These are phyloP conservation scores for Chrysosphaeria jannelii DNA, from an alignment of 2,329 filamentous ascomycete genomes.

Conservation along the genomic window DNA sequence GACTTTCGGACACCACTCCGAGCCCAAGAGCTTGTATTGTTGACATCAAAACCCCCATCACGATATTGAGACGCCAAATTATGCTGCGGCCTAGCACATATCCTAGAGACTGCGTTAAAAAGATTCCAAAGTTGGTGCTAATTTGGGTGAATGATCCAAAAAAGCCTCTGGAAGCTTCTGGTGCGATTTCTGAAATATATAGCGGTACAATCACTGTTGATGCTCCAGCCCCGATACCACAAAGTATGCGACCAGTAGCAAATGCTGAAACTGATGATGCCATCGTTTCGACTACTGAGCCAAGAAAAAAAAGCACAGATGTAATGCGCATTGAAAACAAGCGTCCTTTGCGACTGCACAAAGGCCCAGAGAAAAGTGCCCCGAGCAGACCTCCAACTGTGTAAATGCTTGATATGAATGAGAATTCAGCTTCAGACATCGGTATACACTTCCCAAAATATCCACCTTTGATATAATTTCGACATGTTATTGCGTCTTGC, in stretches of 20 bases:
- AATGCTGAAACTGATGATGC: slow-evolving; percentile 36
- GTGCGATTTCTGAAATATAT: slow-evolving; percentile 79
- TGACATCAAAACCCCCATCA: slow-evolving; percentile 37
- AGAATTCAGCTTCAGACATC: slow-evolving; percentile 60
- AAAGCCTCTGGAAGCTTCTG: slow-evolving; percentile 40
- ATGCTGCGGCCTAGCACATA: slow-evolving; percentile 59
- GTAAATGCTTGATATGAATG: slow-evolving; percentile 68
- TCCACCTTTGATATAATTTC: no score
- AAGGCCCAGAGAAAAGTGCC: slow-evolving; percentile 47
- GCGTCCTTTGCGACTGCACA: slow-evolving; percentile 52
- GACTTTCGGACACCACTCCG: slow-evolving; percentile 59
- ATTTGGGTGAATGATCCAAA: slow-evolving; percentile 74
- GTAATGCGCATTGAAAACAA: slow-evolving; percentile 49
- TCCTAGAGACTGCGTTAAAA: slow-evolving; percentile 55
- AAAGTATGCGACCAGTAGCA: slow-evolving; percentile 43
- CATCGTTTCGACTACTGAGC: slow-evolving; percentile 45
- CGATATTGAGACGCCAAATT: slow-evolving; percentile 64
- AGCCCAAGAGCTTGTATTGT: slow-evolving; percentile 36
- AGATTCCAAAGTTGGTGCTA: slow-evolving; percentile 74
- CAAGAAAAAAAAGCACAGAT: slow-evolving; percentile 43
- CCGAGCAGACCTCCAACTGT: slow-evolving; percentile 69
- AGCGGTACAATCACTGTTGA: slow-evolving; percentile 80
- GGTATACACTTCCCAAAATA: slow-evolving; percentile 80
- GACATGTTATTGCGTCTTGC: slow-evolving; percentile 76
- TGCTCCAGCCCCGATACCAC: slow-evolving; percentile 62